phyloP scores from a whole-genome alignment of 2,329 filamentous ascomycete genomes.

The Xylaria sp. region DNA sequence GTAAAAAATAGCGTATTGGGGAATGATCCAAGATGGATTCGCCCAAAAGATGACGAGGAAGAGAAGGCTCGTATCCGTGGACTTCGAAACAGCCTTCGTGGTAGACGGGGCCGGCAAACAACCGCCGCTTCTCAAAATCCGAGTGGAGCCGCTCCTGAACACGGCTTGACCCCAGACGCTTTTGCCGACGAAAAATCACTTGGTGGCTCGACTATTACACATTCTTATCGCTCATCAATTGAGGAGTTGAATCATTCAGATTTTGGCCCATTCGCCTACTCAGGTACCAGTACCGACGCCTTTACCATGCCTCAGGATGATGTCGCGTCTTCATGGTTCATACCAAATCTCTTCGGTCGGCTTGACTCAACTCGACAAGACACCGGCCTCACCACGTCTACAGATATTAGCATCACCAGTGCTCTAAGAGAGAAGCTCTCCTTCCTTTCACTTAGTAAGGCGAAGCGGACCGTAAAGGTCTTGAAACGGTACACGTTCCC shows the following conservation, averaged over 20 bases:
- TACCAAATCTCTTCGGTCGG: conserved; percentile 19
- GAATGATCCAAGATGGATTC: conserved; percentile 68
- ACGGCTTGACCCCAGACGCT: conserved; percentile 32
- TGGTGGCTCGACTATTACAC: conserved; percentile 42
- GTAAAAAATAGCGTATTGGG: conserved; percentile 67
- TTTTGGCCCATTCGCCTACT: conserved; percentile 14
- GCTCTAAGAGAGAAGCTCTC: conserved; percentile 43
- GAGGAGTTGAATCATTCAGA: conserved; percentile 34
- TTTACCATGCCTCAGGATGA: conserved; percentile 3
- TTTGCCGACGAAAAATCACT: conserved; percentile 37
- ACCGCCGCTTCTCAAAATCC: conserved; percentile 45
- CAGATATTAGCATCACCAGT: conserved; percentile 45
- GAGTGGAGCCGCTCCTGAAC: conserved; percentile 16
- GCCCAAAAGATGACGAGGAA: conserved; percentile 62
- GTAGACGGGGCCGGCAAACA: conserved; percentile 43
- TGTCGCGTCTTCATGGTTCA: conserved; percentile 15
- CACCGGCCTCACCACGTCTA: conserved; percentile 46
- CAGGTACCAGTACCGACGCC: not conserved
- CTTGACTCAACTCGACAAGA: conserved; percentile 41
- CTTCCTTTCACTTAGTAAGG: conserved; percentile 37
- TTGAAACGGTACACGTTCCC: conserved; percentile 50
- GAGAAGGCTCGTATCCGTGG: conserved; percentile 61
- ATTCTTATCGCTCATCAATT: conserved; percentile 43
- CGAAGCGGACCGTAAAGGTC: conserved; percentile 41
- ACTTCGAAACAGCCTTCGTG: conserved; percentile 53